Evolutionary conservation across 2,329 filamentous ascomycete genomes (phyloP).

Genomic region (Coccinonectria pachysandricola): DNA sequence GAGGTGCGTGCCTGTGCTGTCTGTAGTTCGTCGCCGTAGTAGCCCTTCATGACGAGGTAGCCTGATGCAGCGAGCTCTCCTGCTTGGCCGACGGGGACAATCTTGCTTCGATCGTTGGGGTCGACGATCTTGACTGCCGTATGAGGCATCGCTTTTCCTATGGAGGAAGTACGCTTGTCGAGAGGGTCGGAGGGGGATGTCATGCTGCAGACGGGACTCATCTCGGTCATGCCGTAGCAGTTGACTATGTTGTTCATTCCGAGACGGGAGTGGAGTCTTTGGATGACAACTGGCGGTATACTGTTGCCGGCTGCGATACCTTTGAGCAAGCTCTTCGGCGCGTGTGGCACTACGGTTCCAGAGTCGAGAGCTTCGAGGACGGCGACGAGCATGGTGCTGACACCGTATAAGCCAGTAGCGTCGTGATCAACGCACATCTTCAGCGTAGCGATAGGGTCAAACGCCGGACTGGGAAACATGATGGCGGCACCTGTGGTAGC

Average conservation of each 20-base stretch:
- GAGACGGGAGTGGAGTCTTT: conserved; percentile 58
- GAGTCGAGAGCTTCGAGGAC: conserved; percentile 65
- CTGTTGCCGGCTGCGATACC: conserved; percentile 83
- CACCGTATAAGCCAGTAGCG: conserved; percentile 67
- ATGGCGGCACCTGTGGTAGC: conserved; percentile 71
- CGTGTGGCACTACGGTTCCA: conserved; percentile 17
- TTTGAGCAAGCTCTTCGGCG: conserved; percentile 50
- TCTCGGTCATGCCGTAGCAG: conserved; percentile 96
- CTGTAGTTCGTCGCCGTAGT: conserved; percentile 63
- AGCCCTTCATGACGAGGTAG: conserved; percentile 84
- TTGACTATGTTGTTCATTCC: conserved; percentile 79
- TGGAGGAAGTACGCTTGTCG: conserved; percentile 60
- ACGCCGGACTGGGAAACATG: conserved; percentile 77
- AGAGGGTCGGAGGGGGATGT: conserved; percentile 68
- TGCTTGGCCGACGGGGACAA: conserved; percentile 53
- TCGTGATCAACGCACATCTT: conserved; percentile 40
- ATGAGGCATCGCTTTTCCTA: conserved; percentile 77
- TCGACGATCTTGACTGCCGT: conserved; percentile 68
- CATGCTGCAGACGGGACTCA: conserved; percentile 69
- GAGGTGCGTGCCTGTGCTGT: conserved; percentile 55
- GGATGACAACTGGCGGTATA: conserved; percentile 77
- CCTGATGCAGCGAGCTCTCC: conserved; percentile 79
- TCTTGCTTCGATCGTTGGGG: conserved; percentile 44
- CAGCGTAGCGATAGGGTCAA: conserved; percentile 67
- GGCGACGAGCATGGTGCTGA: conserved; percentile 89